A percentile compares a stretch with the other conserved stretches of the same genome.
Conservation (phyloP, 2,329 filamentous ascomycete genomes). For the Penicillium sp. region DNA sequence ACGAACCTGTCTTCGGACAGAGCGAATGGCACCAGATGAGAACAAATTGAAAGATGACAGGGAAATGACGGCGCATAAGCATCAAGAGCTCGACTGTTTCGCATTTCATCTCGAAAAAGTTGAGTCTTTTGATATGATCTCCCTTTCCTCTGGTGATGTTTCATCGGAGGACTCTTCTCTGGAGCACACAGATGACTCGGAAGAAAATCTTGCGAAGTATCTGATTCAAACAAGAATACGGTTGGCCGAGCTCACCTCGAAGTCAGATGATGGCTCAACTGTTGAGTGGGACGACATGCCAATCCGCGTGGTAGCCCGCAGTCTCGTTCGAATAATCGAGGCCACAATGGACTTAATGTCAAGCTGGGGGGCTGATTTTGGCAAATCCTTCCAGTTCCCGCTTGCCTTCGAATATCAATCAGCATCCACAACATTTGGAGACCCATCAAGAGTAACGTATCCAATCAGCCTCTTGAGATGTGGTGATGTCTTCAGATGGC, state of each 20-base stretch:
- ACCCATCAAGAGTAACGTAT: conserved; percentile 11
- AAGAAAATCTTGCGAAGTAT: background rate
- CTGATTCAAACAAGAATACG: conserved; percentile 23
- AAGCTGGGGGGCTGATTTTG: conserved; percentile 18
- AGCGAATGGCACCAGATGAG: conserved; percentile 30
- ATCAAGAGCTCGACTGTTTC: conserved; percentile 36
- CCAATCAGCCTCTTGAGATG: conserved; percentile 16
- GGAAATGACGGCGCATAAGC: conserved; percentile 20
- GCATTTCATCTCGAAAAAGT: conserved; percentile 28
- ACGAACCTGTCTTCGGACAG: conserved; percentile 34
- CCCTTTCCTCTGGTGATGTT: background rate
- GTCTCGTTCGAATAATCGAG: conserved; percentile 26
- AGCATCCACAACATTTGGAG: background rate
- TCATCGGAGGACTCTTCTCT: conserved; percentile 9
- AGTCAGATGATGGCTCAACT: background rate
- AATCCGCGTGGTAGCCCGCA: conserved; percentile 23
- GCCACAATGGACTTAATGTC: conserved; percentile 30
- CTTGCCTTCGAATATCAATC: conserved; percentile 20
- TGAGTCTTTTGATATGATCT: conserved; percentile 22
- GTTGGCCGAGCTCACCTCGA: conserved; percentile 24
- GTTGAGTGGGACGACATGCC: conserved; percentile 29
- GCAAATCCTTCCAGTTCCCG: conserved; percentile 14
- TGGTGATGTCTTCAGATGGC: conserved; percentile 28
- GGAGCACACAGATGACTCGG: accelerated
- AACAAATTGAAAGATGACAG: conserved; percentile 27